These are phyloP conservation scores for Vigna nakashimae DNA, from an alignment of 306 rosid species.

Conservation along the genomic window DNA sequence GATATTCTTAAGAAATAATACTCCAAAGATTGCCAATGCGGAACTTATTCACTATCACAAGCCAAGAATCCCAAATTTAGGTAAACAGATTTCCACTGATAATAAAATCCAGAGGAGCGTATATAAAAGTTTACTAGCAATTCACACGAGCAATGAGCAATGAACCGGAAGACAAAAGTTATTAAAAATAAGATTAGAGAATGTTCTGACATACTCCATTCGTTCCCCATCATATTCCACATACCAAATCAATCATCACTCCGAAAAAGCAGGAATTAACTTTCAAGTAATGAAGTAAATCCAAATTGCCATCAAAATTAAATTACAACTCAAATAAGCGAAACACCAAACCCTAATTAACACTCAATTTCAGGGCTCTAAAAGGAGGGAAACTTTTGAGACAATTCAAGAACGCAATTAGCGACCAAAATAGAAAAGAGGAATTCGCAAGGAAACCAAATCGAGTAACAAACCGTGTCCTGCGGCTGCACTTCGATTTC, in stretches of 20 bases:
- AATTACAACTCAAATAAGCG: neutral
- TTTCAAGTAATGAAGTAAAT: neutral
- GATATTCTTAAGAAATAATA: neutral
- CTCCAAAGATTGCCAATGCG: neutral
- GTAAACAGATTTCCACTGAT: conserved; percentile 20
- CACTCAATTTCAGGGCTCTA: conserved; percentile 17
- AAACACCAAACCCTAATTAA: conserved; percentile 54
- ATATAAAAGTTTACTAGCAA: neutral
- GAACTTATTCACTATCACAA: conserved; percentile 6
- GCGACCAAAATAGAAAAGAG: neutral
- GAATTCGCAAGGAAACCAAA: neutral
- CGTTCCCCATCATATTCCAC: conserved; percentile 28
- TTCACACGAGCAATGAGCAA: neutral
- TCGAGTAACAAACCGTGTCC: conserved; percentile 57
- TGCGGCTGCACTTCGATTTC: conserved; percentile 72
- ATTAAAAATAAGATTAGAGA: neutral
- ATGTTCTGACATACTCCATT: conserved; percentile 28
- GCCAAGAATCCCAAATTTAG: conserved; percentile 22
- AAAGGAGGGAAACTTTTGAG: neutral
- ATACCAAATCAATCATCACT: conserved; percentile 5
- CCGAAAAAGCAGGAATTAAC: neutral
- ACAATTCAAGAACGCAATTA: neutral
- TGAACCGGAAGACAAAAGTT: neutral
- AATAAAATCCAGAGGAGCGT: conserved; percentile 6
- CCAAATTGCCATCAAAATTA: conserved; percentile 27